phyloP scores from a whole-genome alignment of 495 filamentous ascomycete species.

The Hypomontagnella submonticulosa region DNA sequence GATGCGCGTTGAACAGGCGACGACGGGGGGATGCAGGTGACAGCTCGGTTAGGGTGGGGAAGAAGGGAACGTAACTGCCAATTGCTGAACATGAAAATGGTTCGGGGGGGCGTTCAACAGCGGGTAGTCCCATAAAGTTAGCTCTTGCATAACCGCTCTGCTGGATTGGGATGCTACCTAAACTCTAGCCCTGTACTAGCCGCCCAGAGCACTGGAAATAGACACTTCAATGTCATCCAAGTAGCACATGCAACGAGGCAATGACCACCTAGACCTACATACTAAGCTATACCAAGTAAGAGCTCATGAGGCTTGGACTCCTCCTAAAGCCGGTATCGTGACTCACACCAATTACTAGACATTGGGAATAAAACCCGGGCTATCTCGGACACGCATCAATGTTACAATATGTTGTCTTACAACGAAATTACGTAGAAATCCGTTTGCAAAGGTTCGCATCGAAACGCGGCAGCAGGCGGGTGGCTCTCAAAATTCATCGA shows the following conservation, averaged over 20 bases:
- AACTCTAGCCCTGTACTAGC: background rate
- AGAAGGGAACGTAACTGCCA: conserved; percentile 22
- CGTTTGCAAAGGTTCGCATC: conserved; percentile 1
- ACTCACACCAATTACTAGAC: conserved; percentile 9
- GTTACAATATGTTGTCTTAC: background rate
- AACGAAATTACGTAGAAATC: background rate
- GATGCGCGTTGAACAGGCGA: conserved; percentile 42
- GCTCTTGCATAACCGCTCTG: conserved; percentile 20
- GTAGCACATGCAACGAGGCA: background rate
- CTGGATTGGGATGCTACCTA: conserved; percentile 15
- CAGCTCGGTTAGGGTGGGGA: conserved; percentile 40
- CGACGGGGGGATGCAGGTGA: conserved; percentile 40
- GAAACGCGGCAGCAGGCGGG: conserved; percentile 9
- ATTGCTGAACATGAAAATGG: background rate
- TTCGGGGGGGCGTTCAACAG: conserved; percentile 1
- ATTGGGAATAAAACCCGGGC: background rate
- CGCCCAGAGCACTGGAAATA: background rate
- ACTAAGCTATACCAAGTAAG: background rate
- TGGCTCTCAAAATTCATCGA: conserved; percentile 5
- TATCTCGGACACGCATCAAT: background rate
- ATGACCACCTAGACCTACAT: background rate
- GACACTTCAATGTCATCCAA: too few species aligned
- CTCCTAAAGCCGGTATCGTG: background rate
- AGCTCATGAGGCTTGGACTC: background rate
- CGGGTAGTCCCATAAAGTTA: conserved; percentile 33